Evolutionary conservation across 2,329 filamentous ascomycete genomes (phyloP).

Genomic region (Immersiporthe knoxdaviesiana): DNA sequence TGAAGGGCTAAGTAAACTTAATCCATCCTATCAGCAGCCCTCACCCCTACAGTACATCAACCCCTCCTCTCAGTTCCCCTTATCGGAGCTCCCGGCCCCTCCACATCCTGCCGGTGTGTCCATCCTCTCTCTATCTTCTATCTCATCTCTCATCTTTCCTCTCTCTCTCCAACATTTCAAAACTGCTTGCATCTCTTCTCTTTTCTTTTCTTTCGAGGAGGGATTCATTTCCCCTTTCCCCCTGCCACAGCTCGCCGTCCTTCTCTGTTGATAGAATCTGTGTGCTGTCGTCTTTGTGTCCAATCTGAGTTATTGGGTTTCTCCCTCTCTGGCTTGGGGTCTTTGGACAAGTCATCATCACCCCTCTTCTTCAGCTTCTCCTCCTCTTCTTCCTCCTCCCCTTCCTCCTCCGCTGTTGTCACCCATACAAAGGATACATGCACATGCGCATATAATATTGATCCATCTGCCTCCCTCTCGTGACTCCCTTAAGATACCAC

Average conservation of each 20-base stretch:
- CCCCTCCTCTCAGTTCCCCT: background rate
- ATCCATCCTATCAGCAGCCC: conserved; percentile 5
- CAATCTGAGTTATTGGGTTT: background rate
- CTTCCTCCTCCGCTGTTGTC: background rate
- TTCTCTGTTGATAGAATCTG: background rate
- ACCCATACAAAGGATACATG: background rate
- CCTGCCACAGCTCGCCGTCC: background rate
- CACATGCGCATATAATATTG: background rate
- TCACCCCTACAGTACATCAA: background rate
- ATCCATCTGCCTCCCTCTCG: background rate
- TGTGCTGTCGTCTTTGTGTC: too few relatives aligned
- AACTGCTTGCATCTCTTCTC: background rate
- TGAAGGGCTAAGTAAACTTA: too few relatives aligned
- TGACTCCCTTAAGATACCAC: too few relatives aligned
- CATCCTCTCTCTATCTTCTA: background rate
- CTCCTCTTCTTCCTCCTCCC: background rate
- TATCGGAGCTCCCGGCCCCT: conserved; percentile 19
- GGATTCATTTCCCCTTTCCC: background rate
- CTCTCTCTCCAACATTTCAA: background rate
- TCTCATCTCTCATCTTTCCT: background rate
- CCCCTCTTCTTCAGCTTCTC: background rate
- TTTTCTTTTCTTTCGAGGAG: too few relatives aligned
- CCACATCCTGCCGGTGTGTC: conserved; percentile 8
- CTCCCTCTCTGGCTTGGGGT: background rate
- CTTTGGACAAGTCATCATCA: background rate